Base-by-base conservation (phyloP, 768 basidiomycete genomes). In the Boletus sp. region DNA sequence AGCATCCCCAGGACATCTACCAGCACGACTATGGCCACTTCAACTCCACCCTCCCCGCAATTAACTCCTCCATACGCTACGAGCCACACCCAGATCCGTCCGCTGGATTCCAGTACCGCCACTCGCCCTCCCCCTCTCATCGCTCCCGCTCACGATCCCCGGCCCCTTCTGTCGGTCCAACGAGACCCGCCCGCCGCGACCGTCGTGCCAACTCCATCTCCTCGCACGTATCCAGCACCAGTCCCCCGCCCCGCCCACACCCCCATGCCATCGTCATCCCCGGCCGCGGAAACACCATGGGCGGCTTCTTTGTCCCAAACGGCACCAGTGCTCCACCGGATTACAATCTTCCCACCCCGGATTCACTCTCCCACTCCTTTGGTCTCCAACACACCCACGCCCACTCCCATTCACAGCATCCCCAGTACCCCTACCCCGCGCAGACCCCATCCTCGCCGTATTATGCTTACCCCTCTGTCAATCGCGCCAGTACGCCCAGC, bases 261-360 rank as follows among this genome's bases (percentile, higher is more conserved):
- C 84, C 85, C 0, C 83, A 85, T 59, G 85, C 85, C 10, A 89
- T 90, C 65, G 74, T 88, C 47, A 90, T 90, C 60, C 88, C 85
- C 7, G 71, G 77, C 19, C 68, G 74, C 21, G 64, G 62, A 45
- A 60, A 62, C 62, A 5, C 64, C 44, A 70, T 70, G 66, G 63
- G 66, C 1, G 63, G 63, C 53, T 72, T 71, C 56, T 72, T 71
- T 23, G 68, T 70, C 40, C 64, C 67, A 21, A 65, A 57, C 25
- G 59, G 62, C 1, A 43, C 59, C 14, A 70, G 55, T 9, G 55
- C 54, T 0, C 60, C 59, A 47, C 66, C 70, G 7, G 75, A 77
- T 42, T 79, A 76, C 61, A 77, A 73, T 0, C 74, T 77, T 39
- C 76, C 73, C 30, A 81, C 75, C 0, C 78, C 77, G 5, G 74